Evolutionary conservation across 176 grass and related monocot genomes (phyloP).

Genomic region (Avena insularis): DNA sequence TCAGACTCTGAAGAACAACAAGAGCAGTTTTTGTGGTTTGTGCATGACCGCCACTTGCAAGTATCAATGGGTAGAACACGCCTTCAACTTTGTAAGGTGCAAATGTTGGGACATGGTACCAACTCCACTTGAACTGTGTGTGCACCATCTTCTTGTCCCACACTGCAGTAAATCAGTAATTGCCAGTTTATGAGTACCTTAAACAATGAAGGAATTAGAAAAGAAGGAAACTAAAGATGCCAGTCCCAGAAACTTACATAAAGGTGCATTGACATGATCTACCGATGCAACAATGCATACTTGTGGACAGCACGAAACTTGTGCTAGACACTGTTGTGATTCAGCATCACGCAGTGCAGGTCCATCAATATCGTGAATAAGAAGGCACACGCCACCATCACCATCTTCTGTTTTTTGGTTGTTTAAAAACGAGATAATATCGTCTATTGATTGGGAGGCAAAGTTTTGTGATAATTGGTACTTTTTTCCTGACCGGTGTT

Average conservation of each 20-base stretch:
- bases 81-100: conserved; percentile 84
- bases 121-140: conserved; percentile 87
- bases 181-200: conserved; percentile 37
- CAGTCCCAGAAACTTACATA: conserved; percentile 69
- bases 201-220: conserved; percentile 29
- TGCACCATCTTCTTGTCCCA: conserved; percentile 99
- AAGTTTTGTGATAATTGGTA: conserved; percentile 53
- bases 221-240: conserved; percentile 22
- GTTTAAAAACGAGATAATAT: conserved; percentile 77
- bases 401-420: conserved; percentile 51
- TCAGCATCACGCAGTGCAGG: conserved; percentile 83
- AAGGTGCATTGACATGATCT: conserved; percentile 90
- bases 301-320: conserved; percentile 74
- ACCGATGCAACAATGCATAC: conserved; percentile 73
- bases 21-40: conserved; percentile 91
- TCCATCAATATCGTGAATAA: conserved; percentile 94
- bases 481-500: conserved; percentile 55
- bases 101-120: conserved; percentile 89
- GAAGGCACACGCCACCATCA: conserved; percentile 56
- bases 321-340: conserved; percentile 84
- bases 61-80: conserved; percentile 82
- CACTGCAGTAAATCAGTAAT: conserved; percentile 54
- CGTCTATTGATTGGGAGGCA: conserved; percentile 76
- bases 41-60: conserved; percentile 72
- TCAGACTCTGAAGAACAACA: conserved; percentile 89